Evolutionary conservation across 257 asterid genomes (phyloP).

Genomic region (Ehretia macrophylla): DNA sequence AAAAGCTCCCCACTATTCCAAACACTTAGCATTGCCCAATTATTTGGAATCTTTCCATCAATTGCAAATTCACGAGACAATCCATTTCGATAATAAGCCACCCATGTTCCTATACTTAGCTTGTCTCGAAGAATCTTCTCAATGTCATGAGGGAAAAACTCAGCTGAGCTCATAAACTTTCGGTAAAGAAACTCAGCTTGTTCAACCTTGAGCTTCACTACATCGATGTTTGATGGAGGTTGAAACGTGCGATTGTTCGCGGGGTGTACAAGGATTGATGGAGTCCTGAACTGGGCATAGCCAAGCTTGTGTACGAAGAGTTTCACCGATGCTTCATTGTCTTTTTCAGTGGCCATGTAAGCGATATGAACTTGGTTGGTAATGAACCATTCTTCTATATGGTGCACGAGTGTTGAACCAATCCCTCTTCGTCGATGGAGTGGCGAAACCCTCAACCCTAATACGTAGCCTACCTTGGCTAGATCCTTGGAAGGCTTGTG

Average conservation of each 20-base stretch:
- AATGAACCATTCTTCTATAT: constrained; percentile 35
- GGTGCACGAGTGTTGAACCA: constrained; percentile 21
- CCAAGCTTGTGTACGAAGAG: constrained; percentile 27
- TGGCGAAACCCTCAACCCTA: constrained; percentile 35
- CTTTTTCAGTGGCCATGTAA: constrained; percentile 43
- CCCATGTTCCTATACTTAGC: constrained; percentile 43
- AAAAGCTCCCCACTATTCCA: constrained; percentile 32
- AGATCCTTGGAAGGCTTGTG: constrained; percentile 12
- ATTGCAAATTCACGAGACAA: constrained; percentile 7
- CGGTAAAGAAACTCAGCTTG: constrained; percentile 32
- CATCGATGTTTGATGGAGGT: constrained; percentile 4
- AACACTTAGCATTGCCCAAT: constrained; percentile 40
- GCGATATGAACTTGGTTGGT: constrained; percentile 26
- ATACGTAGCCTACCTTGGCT: constrained; percentile 31
- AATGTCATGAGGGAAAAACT: constrained; percentile 36
- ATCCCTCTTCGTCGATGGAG: constrained; percentile 31
- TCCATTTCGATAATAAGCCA: constrained; percentile 18
- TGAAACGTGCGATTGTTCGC: neutral
- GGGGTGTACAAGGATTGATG: constrained; percentile 33
- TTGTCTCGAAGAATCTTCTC: constrained; percentile 22
- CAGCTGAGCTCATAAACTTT: constrained; percentile 27
- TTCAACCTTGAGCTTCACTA: constrained; percentile 19
- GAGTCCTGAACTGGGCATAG: constrained; percentile 29
- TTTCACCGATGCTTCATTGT: constrained; percentile 26
- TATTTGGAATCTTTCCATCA: constrained; percentile 18